Conservation (phyloP, 768 basidiomycete species). For the Collybia sp. region DNA sequence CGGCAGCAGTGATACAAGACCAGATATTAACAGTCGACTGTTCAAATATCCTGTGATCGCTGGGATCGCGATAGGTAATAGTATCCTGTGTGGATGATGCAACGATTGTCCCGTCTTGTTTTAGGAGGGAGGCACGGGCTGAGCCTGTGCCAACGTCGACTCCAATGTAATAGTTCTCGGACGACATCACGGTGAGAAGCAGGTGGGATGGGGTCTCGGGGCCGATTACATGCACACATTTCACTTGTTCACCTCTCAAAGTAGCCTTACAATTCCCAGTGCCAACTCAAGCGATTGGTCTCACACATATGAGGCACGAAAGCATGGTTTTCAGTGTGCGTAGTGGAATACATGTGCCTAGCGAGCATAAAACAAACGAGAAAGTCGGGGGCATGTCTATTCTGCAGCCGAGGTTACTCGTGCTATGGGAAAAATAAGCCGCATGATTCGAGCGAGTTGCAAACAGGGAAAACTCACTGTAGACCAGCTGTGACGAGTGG, state of each 20-base stretch:
- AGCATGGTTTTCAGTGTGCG: slow-evolving; percentile 32
- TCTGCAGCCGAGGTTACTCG: slow-evolving; percentile 45
- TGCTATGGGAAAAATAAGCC: slow-evolving; percentile 25
- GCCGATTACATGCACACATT: too few relatives aligned
- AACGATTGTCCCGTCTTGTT: slow-evolving; percentile 59
- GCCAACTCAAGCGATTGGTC: not conserved
- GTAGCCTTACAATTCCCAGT: not conserved
- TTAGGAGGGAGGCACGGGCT: slow-evolving; percentile 80
- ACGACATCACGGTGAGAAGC: not conserved
- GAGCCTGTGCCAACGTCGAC: slow-evolving; percentile 93
- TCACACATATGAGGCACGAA: slow-evolving; percentile 6
- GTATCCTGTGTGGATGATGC: slow-evolving; percentile 81
- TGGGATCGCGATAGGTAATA: slow-evolving; percentile 78
- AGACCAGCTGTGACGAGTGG: slow-evolving; percentile 90
- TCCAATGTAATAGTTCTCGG: slow-evolving; percentile 54
- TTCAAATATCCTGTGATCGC: slow-evolving; percentile 92
- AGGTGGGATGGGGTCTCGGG: not conserved
- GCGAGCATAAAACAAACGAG: slow-evolving; percentile 12
- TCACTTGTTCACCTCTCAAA: too few relatives aligned
- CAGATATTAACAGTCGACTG: slow-evolving; percentile 92
- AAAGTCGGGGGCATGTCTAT: slow-evolving; percentile 21
- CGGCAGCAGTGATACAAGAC: slow-evolving; percentile 57
- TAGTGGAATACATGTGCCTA: slow-evolving; percentile 28
- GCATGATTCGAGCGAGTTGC: not conserved
- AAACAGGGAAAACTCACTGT: slow-evolving; percentile 62